phyloP scores from a whole-genome alignment of 1,284 basidiomycete genomes.

The Rhizoctonia solani region DNA sequence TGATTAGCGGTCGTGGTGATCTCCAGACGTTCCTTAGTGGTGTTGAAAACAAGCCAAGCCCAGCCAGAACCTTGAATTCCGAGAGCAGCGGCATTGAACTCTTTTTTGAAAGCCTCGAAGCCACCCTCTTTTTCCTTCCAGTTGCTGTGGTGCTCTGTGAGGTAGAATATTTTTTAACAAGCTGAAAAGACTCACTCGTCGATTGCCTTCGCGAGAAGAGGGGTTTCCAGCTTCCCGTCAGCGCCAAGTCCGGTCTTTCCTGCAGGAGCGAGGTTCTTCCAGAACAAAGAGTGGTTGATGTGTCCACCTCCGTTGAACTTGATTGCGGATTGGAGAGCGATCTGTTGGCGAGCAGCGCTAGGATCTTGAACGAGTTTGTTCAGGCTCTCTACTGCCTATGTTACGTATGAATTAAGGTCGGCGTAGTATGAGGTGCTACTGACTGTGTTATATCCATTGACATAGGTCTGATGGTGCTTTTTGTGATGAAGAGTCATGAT shows the following conservation, averaged over 20 bases:
- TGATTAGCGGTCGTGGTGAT: constrained; percentile 84
- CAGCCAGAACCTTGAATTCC: constrained; percentile 91
- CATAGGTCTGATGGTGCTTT: constrained; percentile 86
- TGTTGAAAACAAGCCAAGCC: constrained; percentile 86
- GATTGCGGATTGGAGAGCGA: constrained; percentile 72
- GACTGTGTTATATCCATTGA: constrained; percentile 67
- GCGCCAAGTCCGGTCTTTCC: neutral
- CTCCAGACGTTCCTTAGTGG: constrained; percentile 66
- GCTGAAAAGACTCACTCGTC: constrained; percentile 43
- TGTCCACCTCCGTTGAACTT: constrained; percentile 78
- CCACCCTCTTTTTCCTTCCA: constrained; percentile 59
- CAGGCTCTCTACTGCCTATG: constrained; percentile 41
- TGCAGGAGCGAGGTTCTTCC: constrained; percentile 84
- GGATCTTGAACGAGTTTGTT: no score
- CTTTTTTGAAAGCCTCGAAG: constrained; percentile 67
- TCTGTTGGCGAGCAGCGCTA: constrained; percentile 67
- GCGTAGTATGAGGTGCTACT: neutral
- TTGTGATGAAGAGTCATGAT: constrained; percentile 87
- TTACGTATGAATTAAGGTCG: neutral
- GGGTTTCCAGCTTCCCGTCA: constrained; percentile 43
- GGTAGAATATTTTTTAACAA: neutral
- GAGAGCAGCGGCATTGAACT: constrained; percentile 76
- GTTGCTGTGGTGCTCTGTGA: neutral
- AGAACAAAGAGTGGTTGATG: constrained; percentile 92
- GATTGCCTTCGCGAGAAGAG: constrained; percentile 68